Conservation (phyloP, 495 filamentous ascomycete genomes). For the Beverwykella pulmonaria region DNA sequence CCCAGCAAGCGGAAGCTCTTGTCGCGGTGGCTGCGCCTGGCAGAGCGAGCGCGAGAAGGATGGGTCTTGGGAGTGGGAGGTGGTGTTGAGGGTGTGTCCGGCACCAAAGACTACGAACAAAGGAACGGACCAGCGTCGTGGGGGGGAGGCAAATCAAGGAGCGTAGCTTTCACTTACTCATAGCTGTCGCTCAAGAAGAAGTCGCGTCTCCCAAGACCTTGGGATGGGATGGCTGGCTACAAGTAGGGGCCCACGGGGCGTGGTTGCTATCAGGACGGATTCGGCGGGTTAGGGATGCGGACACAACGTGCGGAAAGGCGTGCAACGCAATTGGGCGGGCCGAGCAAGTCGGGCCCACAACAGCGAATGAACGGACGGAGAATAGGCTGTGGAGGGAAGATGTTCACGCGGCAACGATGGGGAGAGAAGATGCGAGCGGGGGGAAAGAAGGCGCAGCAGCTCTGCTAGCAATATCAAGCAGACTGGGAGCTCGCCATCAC, state of each 20-base stretch:
- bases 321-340: neutral
- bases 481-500: neutral
- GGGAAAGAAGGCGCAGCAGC: conserved; percentile 27
- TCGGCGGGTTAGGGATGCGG: neutral
- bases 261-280: too few species aligned
- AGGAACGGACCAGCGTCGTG: neutral
- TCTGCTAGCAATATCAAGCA: conserved; percentile 13
- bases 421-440: conserved; percentile 4
- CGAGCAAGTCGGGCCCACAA: neutral
- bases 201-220: neutral
- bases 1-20: neutral
- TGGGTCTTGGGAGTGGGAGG: neutral
- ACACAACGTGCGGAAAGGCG: neutral
- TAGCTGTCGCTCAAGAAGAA: neutral
- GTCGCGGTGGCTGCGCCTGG: conserved; percentile 27
- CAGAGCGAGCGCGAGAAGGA: conserved; percentile 5
- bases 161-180: conserved; percentile 18
- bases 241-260: neutral
- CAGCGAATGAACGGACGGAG: neutral
- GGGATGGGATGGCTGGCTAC: neutral
- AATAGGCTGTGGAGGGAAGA: neutral
- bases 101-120: neutral
- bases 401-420: conserved; percentile 6
- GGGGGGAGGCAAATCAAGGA: neutral
- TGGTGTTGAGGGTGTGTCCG: neutral